These are phyloP conservation scores for Cryptomeria japonica DNA, from an alignment of 75 land plant species.

Conservation along the genomic window DNA sequence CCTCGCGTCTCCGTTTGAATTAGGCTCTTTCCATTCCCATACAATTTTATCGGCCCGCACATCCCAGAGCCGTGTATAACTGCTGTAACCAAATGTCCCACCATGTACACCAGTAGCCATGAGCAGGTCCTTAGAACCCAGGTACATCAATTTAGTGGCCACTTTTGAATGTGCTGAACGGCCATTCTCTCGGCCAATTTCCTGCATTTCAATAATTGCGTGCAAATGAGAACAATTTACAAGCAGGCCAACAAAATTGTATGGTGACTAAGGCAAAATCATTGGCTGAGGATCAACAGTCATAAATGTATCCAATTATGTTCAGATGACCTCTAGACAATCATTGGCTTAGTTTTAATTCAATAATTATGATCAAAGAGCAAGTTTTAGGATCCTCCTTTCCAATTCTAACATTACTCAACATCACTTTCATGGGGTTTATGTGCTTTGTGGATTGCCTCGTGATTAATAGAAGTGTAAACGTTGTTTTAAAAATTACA, in stretches of 20 bases:
- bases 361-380: not conserved
- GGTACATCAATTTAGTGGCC: constrained; percentile 53
- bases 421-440: not conserved
- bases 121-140: constrained; percentile 43
- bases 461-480: not conserved
- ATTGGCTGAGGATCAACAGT: not conserved
- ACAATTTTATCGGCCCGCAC: constrained; percentile 58
- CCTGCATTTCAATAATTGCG: constrained; percentile 16
- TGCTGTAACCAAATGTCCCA: constrained; percentile 87
- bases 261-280: not conserved
- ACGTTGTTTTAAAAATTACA: not conserved
- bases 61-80: constrained; percentile 88
- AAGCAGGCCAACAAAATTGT: not conserved
- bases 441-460: not conserved
- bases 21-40: constrained; percentile 92
- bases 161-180: constrained; percentile 46
- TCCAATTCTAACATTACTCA: not conserved
- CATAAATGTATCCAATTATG: not conserved
- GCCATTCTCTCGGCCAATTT: constrained; percentile 70
- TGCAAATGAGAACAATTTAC: not conserved
- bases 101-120: constrained; percentile 52
- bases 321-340: not conserved
- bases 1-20: constrained; percentile 40
- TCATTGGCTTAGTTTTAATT: not conserved
- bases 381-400: not conserved